These are phyloP conservation scores for Fragaria nilgerrensis DNA, from an alignment of 306 rosid genomes.

Conservation along the genomic window DNA sequence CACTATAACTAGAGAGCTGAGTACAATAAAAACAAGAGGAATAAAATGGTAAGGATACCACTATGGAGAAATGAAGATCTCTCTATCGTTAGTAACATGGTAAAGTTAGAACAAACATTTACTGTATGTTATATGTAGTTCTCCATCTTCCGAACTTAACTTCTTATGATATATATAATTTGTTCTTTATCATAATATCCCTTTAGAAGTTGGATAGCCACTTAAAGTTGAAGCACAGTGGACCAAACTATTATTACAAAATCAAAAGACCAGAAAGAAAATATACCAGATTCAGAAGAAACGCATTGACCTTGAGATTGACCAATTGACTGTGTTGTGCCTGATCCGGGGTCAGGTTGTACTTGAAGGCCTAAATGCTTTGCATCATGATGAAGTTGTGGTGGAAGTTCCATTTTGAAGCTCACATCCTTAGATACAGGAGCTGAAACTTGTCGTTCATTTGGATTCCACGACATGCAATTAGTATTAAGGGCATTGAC, in stretches of 20 bases:
- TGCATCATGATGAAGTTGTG: conserved; percentile 11
- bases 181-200: not conserved
- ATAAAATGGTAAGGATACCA: not conserved
- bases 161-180: not conserved
- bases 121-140: not conserved
- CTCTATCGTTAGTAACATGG: not conserved
- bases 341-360: conserved; percentile 26
- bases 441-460: conserved; percentile 18
- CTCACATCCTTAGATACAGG: conserved; percentile 19
- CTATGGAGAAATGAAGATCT: not conserved
- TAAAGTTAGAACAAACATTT: not conserved
- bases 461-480: conserved; percentile 25
- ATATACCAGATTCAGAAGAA: conserved; percentile 47
- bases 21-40: conserved; percentile 5
- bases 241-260: not conserved
- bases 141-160: not conserved
- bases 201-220: not conserved
- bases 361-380: conserved; percentile 33
- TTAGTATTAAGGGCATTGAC: conserved; percentile 20
- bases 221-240: not conserved
- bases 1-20: not conserved
- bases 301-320: conserved; percentile 38
- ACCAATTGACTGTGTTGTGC: conserved; percentile 20
- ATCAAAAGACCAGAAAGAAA: not conserved
- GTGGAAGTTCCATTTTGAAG: conserved; percentile 22